These are phyloP conservation scores for Xylariomycetidae sp. DNA, from an alignment of 2,329 filamentous ascomycete species.

Conservation along the genomic window DNA sequence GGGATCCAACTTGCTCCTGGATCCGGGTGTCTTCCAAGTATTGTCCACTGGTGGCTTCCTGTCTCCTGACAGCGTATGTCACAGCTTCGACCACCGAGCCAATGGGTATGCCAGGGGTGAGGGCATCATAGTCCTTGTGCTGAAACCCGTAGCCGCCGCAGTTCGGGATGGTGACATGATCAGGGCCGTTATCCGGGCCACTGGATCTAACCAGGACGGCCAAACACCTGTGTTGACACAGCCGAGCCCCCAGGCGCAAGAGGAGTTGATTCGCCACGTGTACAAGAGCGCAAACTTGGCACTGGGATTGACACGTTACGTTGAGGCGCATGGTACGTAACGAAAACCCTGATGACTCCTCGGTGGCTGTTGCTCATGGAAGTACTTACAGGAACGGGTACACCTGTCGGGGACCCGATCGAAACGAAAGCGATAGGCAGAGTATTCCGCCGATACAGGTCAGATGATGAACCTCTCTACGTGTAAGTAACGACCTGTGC, in stretches of 20 bases:
- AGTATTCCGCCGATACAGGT: constrained; percentile 19
- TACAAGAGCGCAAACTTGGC: constrained; percentile 23
- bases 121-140: constrained; percentile 40
- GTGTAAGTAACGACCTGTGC: constrained; percentile 18
- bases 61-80: constrained; percentile 28
- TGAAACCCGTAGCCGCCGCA: constrained; percentile 45
- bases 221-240: constrained; percentile 22
- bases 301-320: constrained; percentile 19
- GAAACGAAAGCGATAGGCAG: constrained; percentile 33
- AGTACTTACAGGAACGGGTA: constrained; percentile 36
- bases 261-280: constrained; percentile 24
- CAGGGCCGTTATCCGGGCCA: constrained; percentile 29
- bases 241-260: constrained; percentile 25
- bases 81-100: constrained; percentile 23
- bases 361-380: too few relatives aligned
- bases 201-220: constrained; percentile 25
- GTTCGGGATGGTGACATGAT: constrained; percentile 34
- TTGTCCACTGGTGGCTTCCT: constrained; percentile 30
- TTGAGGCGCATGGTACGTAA: constrained; percentile 27
- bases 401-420: constrained; percentile 33
- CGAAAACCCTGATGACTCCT: constrained; percentile 13
- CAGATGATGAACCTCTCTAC: constrained; percentile 17
- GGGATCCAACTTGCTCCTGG: constrained; percentile 27
- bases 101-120: constrained; percentile 40
- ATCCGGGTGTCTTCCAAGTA: constrained; percentile 21